These are phyloP conservation scores for Leccinum uliginosum DNA, from an alignment of 768 basidiomycete genomes.

Conservation along the genomic window DNA sequence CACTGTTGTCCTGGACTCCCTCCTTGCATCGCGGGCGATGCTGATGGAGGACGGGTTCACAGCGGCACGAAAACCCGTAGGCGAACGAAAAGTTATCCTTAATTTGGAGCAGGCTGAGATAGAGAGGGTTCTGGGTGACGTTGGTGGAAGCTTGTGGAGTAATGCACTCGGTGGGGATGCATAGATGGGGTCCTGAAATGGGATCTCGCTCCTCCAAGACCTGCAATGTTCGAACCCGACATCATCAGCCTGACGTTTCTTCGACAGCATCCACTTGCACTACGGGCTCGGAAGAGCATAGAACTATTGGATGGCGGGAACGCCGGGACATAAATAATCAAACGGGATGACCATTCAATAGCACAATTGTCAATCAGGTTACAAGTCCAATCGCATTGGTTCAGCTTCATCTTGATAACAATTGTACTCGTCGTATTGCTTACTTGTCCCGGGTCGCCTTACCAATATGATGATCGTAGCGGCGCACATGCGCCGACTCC, in stretches of 20 bases:
- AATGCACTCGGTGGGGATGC: constrained; percentile 34
- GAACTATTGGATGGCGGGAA: not conserved
- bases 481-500: too few species aligned
- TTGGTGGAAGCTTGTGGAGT: constrained; percentile 69
- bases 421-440: not conserved
- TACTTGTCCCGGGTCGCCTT: not conserved
- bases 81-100: constrained; percentile 70
- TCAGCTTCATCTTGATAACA: not conserved
- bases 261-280: not conserved
- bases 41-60: constrained; percentile 62
- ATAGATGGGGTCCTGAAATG: constrained; percentile 2
- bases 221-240: not conserved
- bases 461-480: too few species aligned
- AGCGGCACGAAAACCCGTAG: constrained; percentile 50
- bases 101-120: constrained; percentile 83
- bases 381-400: not conserved
- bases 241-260: not conserved
- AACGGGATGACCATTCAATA: not conserved
- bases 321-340: not conserved
- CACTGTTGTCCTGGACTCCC: constrained; percentile 62
- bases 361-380: not conserved
- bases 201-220: not conserved
- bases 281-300: not conserved
- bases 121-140: constrained; percentile 77
- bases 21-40: constrained; percentile 74